Evolutionary conservation across 495 filamentous ascomycete genomes (phyloP).

Genomic region (Xylaria castorea): DNA sequence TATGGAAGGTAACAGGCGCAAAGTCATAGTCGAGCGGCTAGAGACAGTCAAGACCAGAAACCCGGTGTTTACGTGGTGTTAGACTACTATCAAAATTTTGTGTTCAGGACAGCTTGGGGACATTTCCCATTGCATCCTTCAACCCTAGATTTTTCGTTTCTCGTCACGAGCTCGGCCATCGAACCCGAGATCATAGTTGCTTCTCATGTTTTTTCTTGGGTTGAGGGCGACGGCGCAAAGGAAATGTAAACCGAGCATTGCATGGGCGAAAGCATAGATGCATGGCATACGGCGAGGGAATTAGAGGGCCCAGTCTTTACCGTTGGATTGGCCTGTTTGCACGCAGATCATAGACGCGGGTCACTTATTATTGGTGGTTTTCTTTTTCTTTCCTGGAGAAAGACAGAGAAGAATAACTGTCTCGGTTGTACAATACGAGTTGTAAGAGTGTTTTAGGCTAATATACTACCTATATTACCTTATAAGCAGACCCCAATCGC

Average conservation of each 20-base stretch:
- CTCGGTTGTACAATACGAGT: conserved; percentile 7
- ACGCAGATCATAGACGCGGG: conserved; percentile 9
- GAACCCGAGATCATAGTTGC: neutral
- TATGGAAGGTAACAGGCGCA: conserved; percentile 87
- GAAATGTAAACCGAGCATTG: neutral
- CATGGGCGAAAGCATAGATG: conserved; percentile 7
- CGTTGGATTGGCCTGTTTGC: neutral
- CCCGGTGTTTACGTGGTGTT: conserved; percentile 98
- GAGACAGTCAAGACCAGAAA: conserved; percentile 95
- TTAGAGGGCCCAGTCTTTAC: conserved; percentile 3
- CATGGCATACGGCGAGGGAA: conserved; percentile 5
- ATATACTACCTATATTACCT: conserved; percentile 15
- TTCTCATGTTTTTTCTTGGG: conserved; percentile 4
- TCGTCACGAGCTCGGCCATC: neutral
- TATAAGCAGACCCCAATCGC: neutral
- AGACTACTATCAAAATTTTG: conserved; percentile 34
- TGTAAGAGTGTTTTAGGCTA: neutral
- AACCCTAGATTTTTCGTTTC: neutral
- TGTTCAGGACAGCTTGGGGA: neutral
- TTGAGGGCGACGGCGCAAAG: conserved; percentile 16
- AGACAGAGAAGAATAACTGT: neutral
- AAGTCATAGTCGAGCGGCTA: conserved; percentile 94
- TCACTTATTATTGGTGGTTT: neutral
- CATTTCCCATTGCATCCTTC: neutral
- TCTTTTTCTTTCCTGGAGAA: neutral